Percentiles rank a stretch among this genome's conserved stretches.
These are phyloP conservation scores for Mycena pura DNA, from an alignment of 768 basidiomycete species.

Conservation along the genomic window DNA sequence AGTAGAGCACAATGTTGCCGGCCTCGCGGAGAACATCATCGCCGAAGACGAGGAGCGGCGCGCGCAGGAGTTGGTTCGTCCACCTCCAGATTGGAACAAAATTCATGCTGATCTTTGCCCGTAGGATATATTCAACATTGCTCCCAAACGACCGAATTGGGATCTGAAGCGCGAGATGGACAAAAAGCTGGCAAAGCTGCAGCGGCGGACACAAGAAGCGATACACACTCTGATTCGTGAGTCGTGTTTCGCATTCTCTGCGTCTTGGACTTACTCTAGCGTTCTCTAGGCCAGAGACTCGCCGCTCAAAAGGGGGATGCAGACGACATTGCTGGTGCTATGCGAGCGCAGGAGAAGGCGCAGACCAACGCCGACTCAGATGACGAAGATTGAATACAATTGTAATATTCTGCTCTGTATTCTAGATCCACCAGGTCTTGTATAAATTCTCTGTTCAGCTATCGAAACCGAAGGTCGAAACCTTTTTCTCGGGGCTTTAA, in stretches of 20 bases:
- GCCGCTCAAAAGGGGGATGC: slow-evolving; percentile 80
- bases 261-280: neutral
- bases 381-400: slow-evolving; percentile 60
- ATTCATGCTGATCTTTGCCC: slow-evolving; percentile 13
- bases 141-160: slow-evolving; percentile 97
- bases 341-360: slow-evolving; percentile 75
- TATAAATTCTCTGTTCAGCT: neutral
- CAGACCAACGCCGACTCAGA: slow-evolving; percentile 59
- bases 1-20: slow-evolving; percentile 84
- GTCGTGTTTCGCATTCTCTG: slow-evolving; percentile 37
- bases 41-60: slow-evolving; percentile 85
- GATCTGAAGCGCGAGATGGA: slow-evolving; percentile 94
- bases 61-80: slow-evolving; percentile 84
- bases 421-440: slow-evolving; percentile 1
- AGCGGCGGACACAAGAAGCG: slow-evolving; percentile 89
- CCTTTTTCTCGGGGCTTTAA: too few relatives aligned
- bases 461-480: too few relatives aligned
- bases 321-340: slow-evolving; percentile 82
- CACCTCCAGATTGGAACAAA: neutral
- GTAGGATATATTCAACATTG: slow-evolving; percentile 96
- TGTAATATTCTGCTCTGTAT: slow-evolving; percentile 21
- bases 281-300: slow-evolving; percentile 70
- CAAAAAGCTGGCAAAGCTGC: slow-evolving; percentile 87
- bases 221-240: slow-evolving; percentile 92
- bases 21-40: slow-evolving; percentile 85